phyloP scores from a whole-genome alignment of 2,329 filamentous ascomycete genomes.

The Lasiodiplodia gonubiensis region DNA sequence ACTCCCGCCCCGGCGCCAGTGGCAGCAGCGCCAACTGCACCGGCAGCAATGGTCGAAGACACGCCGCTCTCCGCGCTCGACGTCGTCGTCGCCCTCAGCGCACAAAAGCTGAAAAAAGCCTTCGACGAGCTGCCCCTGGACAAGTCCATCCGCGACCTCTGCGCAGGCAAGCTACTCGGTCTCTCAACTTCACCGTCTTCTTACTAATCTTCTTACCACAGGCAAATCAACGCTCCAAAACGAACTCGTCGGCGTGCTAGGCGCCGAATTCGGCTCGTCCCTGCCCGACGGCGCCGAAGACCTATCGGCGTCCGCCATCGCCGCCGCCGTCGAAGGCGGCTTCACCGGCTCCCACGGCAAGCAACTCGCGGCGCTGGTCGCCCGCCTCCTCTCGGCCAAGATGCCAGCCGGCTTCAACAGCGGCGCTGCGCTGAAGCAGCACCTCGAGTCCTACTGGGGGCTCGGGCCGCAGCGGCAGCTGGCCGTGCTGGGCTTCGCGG shows the following conservation, averaged over 20 bases:
- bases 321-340: background rate
- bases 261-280: constrained; percentile 17
- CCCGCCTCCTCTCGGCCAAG: background rate
- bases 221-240: constrained; percentile 29
- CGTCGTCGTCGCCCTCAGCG: background rate
- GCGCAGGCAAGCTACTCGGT: background rate
- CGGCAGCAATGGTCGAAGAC: background rate
- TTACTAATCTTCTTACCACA: background rate
- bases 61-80: background rate
- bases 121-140: constrained; percentile 23
- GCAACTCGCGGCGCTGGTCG: constrained; percentile 6
- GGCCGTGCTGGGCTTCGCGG: constrained; percentile 15
- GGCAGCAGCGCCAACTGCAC: background rate
- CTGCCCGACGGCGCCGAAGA: constrained; percentile 20
- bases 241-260: constrained; percentile 24
- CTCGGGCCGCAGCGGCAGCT: constrained; percentile 19
- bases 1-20: background rate
- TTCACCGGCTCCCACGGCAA: constrained; percentile 15
- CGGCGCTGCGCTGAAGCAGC: background rate
- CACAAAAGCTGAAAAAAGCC: constrained; percentile 11
- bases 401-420: constrained; percentile 21
- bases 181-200: background rate
- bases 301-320: background rate
- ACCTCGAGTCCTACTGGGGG: constrained; percentile 23
- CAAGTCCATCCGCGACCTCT: constrained; percentile 26